Evolutionary conservation across 1,139 yeast genomes (phyloP).

Genomic region (Lodderomyces orthopsilosis): DNA sequence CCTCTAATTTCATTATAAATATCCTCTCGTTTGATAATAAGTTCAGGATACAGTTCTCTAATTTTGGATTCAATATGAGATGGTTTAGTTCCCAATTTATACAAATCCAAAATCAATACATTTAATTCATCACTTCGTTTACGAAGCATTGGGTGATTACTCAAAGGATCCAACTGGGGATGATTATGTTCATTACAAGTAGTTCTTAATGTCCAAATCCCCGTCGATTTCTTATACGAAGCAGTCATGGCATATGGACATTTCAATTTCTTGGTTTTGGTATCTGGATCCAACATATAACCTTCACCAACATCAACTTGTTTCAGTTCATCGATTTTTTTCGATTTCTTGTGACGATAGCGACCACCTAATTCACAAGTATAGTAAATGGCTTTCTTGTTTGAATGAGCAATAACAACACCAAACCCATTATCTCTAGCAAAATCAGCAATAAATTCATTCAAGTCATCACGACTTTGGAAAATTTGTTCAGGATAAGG

Average conservation of each 20-base stretch:
- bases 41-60: slow-evolving; percentile 53
- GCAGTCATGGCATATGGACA: slow-evolving; percentile 63
- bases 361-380: slow-evolving; percentile 62
- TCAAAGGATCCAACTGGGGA: slow-evolving; percentile 55
- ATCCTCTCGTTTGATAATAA: slow-evolving; percentile 55
- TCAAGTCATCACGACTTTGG: slow-evolving; percentile 48
- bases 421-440: slow-evolving; percentile 60
- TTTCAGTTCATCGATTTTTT: slow-evolving; percentile 24
- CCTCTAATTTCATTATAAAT: slow-evolving; percentile 59
- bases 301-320: slow-evolving; percentile 34
- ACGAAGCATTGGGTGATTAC: slow-evolving; percentile 57
- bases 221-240: slow-evolving; percentile 46
- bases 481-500: slow-evolving; percentile 56
- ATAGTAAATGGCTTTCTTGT: slow-evolving; percentile 57
- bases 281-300: slow-evolving; percentile 40
- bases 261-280: slow-evolving; percentile 51
- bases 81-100: slow-evolving; percentile 59
- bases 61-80: slow-evolving; percentile 53
- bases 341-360: slow-evolving; percentile 52
- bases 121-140: slow-evolving; percentile 54
- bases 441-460: slow-evolving; percentile 55
- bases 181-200: slow-evolving; percentile 60
- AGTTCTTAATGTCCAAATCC: slow-evolving; percentile 53
- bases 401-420: slow-evolving; percentile 58
- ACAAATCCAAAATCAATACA: slow-evolving; percentile 50